Base-by-base conservation (phyloP, 208 protist genomes). In the Blechomonas ayalai region DNA sequence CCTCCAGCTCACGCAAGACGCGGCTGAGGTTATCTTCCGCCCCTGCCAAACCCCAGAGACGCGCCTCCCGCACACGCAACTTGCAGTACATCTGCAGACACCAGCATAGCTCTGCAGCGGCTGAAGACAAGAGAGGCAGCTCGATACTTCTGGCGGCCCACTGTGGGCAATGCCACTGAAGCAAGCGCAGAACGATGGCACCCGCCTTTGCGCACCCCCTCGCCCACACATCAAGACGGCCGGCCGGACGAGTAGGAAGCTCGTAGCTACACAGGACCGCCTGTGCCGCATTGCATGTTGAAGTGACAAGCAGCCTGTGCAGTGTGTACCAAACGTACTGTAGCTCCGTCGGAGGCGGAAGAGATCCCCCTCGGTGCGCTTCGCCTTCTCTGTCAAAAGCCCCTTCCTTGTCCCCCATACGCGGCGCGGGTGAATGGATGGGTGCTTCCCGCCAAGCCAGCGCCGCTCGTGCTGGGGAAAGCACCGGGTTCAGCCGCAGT, bases 271-370 rank as follows among this genome's bases (percentile, higher is more conserved):
- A n/a, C n/a, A 47, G 34, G 22, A 34, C 31, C 23, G 59, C 44
- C 37, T 66, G 52, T 2, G 73, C 69, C 1, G 50, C 31, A 50
- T 82, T 82, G 13, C 64, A 53, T 16, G 58, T 38, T 4, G 58
- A 59, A 7, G 59, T 52, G 29, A 78, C 56, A 16, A 70, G 60
- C 41, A 66, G 52, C 7, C 73, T 63, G 2, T 56, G 65, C 0
- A 68, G 63, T 3, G 58, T 62, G 51, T 82, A 82, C 24, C 52
- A 45, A 1, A 71, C 43, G 28, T 53, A 51, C 53, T 72, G 54
- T 33, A 78, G 59, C 7, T 32, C 32, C 1, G 68, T 76, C 2
- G 52, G 47, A 8, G 1, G 7, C 47, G 46, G 32, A 10, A 33
- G 51, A 19, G 50, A 8, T 45, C 46, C 3, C n/a, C 15, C 45